phyloP scores from a whole-genome alignment of 2,329 filamentous ascomycete genomes.

The Ascochyta viciae-villosae region DNA sequence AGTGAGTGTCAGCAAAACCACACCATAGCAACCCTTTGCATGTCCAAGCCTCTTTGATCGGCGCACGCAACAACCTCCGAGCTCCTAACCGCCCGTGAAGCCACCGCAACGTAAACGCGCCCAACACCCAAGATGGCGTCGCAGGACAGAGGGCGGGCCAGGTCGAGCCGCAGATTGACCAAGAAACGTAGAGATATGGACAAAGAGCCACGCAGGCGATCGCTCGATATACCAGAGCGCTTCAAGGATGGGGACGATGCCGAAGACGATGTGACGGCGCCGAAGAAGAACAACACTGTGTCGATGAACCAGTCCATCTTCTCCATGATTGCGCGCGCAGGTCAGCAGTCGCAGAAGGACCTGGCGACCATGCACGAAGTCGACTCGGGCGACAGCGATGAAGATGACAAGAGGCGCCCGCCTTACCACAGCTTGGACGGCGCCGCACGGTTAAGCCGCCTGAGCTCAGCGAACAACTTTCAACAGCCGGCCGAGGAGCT shows the following conservation, averaged over 20 bases:
- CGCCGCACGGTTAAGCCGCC: conserved; percentile 44
- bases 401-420: conserved; percentile 37
- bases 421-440: conserved; percentile 42
- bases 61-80: conserved; percentile 22
- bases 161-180: conserved; percentile 39
- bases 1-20: conserved; percentile 24
- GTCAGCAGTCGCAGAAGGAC: conserved; percentile 79
- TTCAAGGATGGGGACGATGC: conserved; percentile 66
- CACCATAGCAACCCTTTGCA: neutral
- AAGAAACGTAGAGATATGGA: conserved; percentile 43
- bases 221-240: conserved; percentile 63
- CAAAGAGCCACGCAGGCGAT: conserved; percentile 43
- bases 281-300: conserved; percentile 56
- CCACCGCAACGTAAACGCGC: conserved; percentile 17
- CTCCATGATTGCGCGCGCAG: conserved; percentile 87
- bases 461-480: conserved; percentile 46
- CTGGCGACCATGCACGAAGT: conserved; percentile 80
- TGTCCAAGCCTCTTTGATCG: conserved; percentile 20
- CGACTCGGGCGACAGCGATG: conserved; percentile 78
- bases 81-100: conserved; percentile 8
- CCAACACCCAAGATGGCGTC: conserved; percentile 40
- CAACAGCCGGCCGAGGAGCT: conserved; percentile 17
- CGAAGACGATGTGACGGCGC: conserved; percentile 66
- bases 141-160: conserved; percentile 39
- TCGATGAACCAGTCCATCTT: conserved; percentile 96